Evolutionary conservation across 2,329 filamentous ascomycete genomes (phyloP).

Genomic region (Lecanicillium sp.): DNA sequence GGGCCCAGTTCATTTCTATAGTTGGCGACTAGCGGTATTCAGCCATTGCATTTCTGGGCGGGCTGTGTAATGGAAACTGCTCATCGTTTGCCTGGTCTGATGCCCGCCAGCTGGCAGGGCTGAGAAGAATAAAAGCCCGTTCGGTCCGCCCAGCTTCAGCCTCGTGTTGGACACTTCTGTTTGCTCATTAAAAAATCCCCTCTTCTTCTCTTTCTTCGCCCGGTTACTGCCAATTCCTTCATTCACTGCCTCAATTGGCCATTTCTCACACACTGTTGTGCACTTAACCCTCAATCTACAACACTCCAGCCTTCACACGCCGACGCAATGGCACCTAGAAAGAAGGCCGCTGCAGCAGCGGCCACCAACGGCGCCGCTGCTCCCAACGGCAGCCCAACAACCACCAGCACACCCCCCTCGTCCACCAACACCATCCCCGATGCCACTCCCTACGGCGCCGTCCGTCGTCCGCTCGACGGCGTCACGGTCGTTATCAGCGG

Average conservation of each 20-base stretch:
- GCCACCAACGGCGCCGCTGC: slow-evolving; percentile 15
- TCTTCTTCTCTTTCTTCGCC: not conserved
- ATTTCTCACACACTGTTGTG: not conserved
- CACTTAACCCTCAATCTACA: not conserved
- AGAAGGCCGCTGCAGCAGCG: slow-evolving; percentile 4
- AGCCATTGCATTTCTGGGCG: no score
- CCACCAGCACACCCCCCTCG: slow-evolving; percentile 6
- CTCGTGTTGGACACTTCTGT: not conserved
- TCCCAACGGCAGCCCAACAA: not conserved
- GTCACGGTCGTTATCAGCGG: slow-evolving; percentile 54
- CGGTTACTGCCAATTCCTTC: no score
- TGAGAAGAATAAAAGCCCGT: slow-evolving; percentile 9
- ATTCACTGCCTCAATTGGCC: not conserved
- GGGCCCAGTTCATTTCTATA: no score
- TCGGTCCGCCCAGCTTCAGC: slow-evolving; percentile 3
- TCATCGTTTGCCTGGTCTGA: not conserved
- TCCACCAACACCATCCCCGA: slow-evolving; percentile 14
- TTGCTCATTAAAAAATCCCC: not conserved
- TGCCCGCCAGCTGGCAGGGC: no score
- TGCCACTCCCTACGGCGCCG: slow-evolving; percentile 11
- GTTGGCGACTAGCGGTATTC: no score
- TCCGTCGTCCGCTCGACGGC: slow-evolving; percentile 36
- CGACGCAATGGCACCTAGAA: slow-evolving; percentile 8
- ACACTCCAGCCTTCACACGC: not conserved
- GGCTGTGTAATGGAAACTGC: no score